Base-by-base conservation (phyloP, 2,329 filamentous ascomycete species). In the Penicillium aurantiogriseum region DNA sequence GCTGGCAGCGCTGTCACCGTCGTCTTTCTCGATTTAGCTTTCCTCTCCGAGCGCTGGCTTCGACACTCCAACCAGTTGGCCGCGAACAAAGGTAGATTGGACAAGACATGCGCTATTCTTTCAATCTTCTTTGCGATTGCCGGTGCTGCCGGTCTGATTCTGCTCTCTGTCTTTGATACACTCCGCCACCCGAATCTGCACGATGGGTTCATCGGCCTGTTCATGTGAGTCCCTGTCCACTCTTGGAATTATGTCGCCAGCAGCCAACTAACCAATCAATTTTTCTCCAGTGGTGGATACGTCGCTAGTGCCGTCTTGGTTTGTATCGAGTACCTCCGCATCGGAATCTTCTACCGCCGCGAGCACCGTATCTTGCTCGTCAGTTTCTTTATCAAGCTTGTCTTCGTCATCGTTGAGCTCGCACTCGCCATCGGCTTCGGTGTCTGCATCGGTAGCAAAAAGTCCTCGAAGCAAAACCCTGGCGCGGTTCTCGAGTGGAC, bases 311-410 rank as follows among this genome's bases (percentile, higher is more conserved):
- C 93, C 55, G 83, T 97, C 65, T 93, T 92, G 75, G 89, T 93
- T 63, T 97, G 92, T 79, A 87, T 85, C 78, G 92, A 97, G 74
- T 97, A 96, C 74, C 88, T 94, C 69, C 87, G 90, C 2, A 82
- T 97, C 1, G 91, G 92, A 27, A 86, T 88, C 52, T 88, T 88
- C 71, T 90, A 92, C 79, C 88, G 88, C 61, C 63, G 71, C 9
- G 79, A 92, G 59, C 85, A 93, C 75, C 83, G 81, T 54, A 78
- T 94, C 63, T 83, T 99, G 11, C 84, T 87, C 47, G 74, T 82
- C 58, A 94, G 89, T 56, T 97, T 97, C 80, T 92, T 87, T 84
- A 81, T 94, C 71, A 99, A 99, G 77, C 82, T 96, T 29, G 63
- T 74, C 57, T 97, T 99, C 76, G 88, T 97, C 71, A 69, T 97